Conservation (phyloP, 164 flowering plant genomes). For the Cinnamomum chago region DNA sequence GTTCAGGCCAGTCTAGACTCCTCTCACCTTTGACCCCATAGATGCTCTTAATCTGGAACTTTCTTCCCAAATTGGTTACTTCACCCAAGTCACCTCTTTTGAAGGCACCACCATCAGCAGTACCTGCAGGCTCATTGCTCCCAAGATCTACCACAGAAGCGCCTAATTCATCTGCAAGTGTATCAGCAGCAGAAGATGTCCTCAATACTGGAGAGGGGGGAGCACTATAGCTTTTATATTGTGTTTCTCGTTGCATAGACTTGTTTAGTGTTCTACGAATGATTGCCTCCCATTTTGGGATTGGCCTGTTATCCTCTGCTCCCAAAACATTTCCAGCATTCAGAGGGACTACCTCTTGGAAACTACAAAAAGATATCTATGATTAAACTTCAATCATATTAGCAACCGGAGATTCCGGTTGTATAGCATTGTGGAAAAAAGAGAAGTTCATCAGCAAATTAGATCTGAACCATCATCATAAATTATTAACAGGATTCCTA, state of each 20-base stretch:
- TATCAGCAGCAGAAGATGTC: constrained; percentile 59
- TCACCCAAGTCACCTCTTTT: constrained; percentile 17
- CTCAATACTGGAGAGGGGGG: constrained; percentile 83
- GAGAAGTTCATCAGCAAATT: too few species aligned
- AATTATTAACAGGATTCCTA: neutral
- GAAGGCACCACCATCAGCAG: constrained; percentile 13
- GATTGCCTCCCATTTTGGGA: constrained; percentile 85
- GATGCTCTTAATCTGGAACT: constrained; percentile 36
- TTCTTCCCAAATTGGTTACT: constrained; percentile 19
- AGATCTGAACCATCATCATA: neutral
- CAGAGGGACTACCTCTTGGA: constrained; percentile 59
- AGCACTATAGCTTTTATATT: constrained; percentile 71
- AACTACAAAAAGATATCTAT: constrained; percentile 37
- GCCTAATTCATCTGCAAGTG: constrained; percentile 44
- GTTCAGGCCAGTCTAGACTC: constrained; percentile 80
- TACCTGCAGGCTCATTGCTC: constrained; percentile 18
- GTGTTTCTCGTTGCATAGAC: constrained; percentile 48
- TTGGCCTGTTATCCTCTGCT: constrained; percentile 56
- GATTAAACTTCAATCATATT: neutral
- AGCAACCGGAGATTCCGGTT: too few species aligned
- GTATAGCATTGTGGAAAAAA: neutral
- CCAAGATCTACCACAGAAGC: constrained; percentile 27
- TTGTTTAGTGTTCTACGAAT: constrained; percentile 81
- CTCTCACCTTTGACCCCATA: constrained; percentile 42
- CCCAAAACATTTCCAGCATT: constrained; percentile 59